Evolutionary conservation across 2,329 filamentous ascomycete genomes (phyloP), one percentile per base, ranked within the genome.

Genomic region (Sporothrix inflata): DNA sequence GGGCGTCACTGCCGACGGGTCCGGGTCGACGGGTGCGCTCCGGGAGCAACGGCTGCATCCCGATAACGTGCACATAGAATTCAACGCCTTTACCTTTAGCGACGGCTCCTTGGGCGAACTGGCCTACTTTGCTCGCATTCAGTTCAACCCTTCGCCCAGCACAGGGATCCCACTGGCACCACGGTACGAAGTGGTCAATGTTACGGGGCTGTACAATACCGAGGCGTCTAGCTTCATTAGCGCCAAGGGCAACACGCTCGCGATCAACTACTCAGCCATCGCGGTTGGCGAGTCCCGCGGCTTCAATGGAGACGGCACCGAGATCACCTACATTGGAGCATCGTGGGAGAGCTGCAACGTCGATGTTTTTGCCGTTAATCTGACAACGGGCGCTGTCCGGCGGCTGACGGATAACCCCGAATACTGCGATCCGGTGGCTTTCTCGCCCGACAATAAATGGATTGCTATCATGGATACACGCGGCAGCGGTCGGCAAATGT

Each of bases 1-100:
- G 80, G 79, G 79, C 34, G 77, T 73, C 6, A 75, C 76, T 0
- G 66, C 74, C 0, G 79, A 84, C 67, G 82, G 79, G 24, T 60
- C 53, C 2, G 77, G 74, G 19, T 78, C 76, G 5, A 69, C 76
- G 4, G 79, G 81, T 4, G 81, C 80, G 0, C 68, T 81, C 1
- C 80, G 84, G 3, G 84, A 85, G 74, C 75, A 85, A 34, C 83
- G 83, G 16, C 71, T 85, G 8, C 83, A 85, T 72, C 83, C 84
- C 0, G 84, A 85, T 49, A 77, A 84, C 49, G 75, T 78, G 0
- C 84, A 85, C 69, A 74, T 85, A 6, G 82, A 80, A 4, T 85
- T 80, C 75, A 85, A 80, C 74, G 80, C 81, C 0, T 82, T 84
- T 69, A 60, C 53, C 3, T 60, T 60, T 19, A 14, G 5, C 11